These are phyloP conservation scores for Paralagenidium karlingii DNA, from an alignment of 352 stramenopile species.

Conservation along the genomic window DNA sequence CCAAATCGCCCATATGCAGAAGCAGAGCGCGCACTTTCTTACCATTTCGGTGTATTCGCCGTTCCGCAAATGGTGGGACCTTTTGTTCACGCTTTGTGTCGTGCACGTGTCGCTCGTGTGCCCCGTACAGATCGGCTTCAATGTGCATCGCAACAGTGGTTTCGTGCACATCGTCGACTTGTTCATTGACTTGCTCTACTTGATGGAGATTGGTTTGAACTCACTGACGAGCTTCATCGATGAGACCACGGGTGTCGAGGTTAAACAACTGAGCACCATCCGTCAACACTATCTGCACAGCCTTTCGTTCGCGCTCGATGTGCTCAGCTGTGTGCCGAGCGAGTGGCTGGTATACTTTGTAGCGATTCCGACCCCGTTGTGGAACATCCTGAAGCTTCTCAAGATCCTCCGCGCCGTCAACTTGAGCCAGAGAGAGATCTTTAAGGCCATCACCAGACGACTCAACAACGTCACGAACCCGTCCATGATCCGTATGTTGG, in stretches of 20 bases:
- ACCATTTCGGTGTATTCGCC: constrained; percentile 48
- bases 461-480: constrained; percentile 55
- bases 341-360: background rate
- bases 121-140: constrained; percentile 42
- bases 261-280: constrained; percentile 41
- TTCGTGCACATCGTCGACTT: constrained; percentile 24
- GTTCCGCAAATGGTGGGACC: constrained; percentile 49
- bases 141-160: constrained; percentile 13
- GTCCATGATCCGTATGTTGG: constrained; percentile 51
- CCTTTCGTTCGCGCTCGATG: constrained; percentile 28
- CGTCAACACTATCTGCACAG: constrained; percentile 40
- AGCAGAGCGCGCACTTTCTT: constrained; percentile 26
- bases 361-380: constrained; percentile 4
- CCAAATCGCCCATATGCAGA: constrained; percentile 42
- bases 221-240: constrained; percentile 59
- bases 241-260: constrained; percentile 40
- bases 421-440: constrained; percentile 31
- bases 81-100: constrained; percentile 31
- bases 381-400: constrained; percentile 35
- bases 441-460: constrained; percentile 27
- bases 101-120: constrained; percentile 40
- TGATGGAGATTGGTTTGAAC: constrained; percentile 39
- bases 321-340: constrained; percentile 8
- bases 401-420: constrained; percentile 46
- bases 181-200: constrained; percentile 37